Percentiles rank a stretch among this genome's conserved stretches.
Evolutionary conservation across 495 filamentous ascomycete genomes (phyloP).

Genomic region (Astrothelium macrocarpum): DNA sequence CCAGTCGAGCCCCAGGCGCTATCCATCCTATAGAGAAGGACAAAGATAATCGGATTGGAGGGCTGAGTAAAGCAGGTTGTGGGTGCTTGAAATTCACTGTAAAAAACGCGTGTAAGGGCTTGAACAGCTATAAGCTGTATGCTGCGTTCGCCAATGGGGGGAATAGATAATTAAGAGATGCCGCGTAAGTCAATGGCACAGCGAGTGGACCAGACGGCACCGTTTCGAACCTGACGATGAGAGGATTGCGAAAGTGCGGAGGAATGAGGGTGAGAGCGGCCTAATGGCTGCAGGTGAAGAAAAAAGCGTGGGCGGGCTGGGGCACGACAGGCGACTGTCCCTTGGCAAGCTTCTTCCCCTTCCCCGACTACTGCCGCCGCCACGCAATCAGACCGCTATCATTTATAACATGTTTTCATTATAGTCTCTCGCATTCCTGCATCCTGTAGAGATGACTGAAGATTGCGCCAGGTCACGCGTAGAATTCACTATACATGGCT

Average conservation of each 20-base stretch:
- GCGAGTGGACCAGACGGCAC: background rate
- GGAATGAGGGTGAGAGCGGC: background rate
- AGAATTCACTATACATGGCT: too few relatives aligned
- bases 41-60: background rate
- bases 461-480: too few relatives aligned
- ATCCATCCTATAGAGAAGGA: slow-evolving; percentile 35
- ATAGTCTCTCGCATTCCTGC: too few relatives aligned
- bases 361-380: background rate
- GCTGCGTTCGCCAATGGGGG: background rate
- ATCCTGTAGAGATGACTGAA: too few relatives aligned
- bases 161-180: background rate
- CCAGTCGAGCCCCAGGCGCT: slow-evolving; percentile 26
- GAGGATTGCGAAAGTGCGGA: slow-evolving; percentile 4
- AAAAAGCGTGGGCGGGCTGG: slow-evolving; percentile 10
- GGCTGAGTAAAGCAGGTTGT: background rate
- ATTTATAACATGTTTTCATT: too few relatives aligned
- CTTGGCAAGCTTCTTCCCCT: background rate
- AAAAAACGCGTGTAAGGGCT: background rate
- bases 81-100: background rate
- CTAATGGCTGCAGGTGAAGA: slow-evolving; percentile 3
- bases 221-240: background rate
- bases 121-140: background rate
- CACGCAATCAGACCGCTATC: too few relatives aligned
- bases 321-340: background rate
- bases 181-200: background rate